Conservation (phyloP, 768 basidiomycete genomes). For the Podaxis sp. region DNA sequence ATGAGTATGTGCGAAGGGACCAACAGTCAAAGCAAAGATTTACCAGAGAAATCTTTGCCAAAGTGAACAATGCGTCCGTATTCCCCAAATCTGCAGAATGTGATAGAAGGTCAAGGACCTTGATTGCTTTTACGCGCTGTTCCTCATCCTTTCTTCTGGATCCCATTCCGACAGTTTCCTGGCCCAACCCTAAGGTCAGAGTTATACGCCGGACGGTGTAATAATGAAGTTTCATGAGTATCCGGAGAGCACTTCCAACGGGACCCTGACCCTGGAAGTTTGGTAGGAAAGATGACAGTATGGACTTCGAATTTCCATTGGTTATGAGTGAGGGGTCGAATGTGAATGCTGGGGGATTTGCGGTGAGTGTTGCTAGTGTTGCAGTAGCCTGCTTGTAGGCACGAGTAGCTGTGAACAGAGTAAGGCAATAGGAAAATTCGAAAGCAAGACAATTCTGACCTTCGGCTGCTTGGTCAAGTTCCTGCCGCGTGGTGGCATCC, state of each 20-base stretch:
- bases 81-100: slow-evolving; percentile 82
- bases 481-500: slow-evolving; percentile 26
- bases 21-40: neutral
- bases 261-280: slow-evolving; percentile 78
- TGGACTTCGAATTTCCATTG: slow-evolving; percentile 43
- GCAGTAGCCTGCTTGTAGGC: slow-evolving; percentile 76
- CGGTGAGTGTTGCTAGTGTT: slow-evolving; percentile 65
- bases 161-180: slow-evolving; percentile 37
- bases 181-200: slow-evolving; percentile 39
- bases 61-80: slow-evolving; percentile 66
- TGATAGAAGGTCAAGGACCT: slow-evolving; percentile 77
- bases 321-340: slow-evolving; percentile 53
- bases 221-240: slow-evolving; percentile 64
- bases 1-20: neutral
- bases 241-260: slow-evolving; percentile 66
- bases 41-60: slow-evolving; percentile 69
- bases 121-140: slow-evolving; percentile 67
- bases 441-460: slow-evolving; percentile 32
- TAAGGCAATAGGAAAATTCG: slow-evolving; percentile 3
- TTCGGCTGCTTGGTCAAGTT: slow-evolving; percentile 49
- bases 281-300: slow-evolving; percentile 67
- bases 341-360: slow-evolving; percentile 54
- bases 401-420: slow-evolving; percentile 49
- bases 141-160: slow-evolving; percentile 66
- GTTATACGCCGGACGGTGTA: slow-evolving; percentile 43